A percentile compares a stretch with the other conserved stretches of the same genome.
These are phyloP conservation scores for Trichophyton equinum DNA, from an alignment of 2,329 filamentous ascomycete genomes.

Conservation along the genomic window DNA sequence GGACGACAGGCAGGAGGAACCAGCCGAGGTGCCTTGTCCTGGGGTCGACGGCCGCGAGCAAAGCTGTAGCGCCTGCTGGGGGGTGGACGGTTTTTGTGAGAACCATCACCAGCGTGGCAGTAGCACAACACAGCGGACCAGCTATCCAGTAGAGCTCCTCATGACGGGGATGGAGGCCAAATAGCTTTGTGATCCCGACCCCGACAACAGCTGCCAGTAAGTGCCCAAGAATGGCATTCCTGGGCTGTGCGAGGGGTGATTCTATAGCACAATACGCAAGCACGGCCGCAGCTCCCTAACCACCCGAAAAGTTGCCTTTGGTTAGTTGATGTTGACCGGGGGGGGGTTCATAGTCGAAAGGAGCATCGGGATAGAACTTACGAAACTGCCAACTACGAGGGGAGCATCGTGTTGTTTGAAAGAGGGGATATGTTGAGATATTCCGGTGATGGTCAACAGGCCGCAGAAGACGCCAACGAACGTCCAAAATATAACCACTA, in stretches of 20 bases:
- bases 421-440: conserved; percentile 42
- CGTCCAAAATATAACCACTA: conserved; percentile 50
- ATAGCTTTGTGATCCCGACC: conserved; percentile 52
- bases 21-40: conserved; percentile 49
- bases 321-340: background rate
- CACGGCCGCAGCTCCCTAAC: conserved; percentile 60
- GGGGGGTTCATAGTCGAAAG: background rate
- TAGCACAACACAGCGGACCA: conserved; percentile 52
- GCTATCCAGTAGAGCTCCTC: conserved; percentile 50
- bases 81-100: conserved; percentile 62
- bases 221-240: conserved; percentile 57
- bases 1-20: conserved; percentile 51
- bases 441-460: conserved; percentile 47
- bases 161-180: conserved; percentile 39
- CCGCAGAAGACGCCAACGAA: conserved; percentile 53
- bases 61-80: conserved; percentile 60
- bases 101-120: conserved; percentile 52
- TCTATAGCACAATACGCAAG: conserved; percentile 61
- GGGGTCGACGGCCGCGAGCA: conserved; percentile 52
- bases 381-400: conserved; percentile 57
- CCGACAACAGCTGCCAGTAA: conserved; percentile 49
- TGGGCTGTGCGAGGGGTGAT: conserved; percentile 59
- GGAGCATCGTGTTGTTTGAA: conserved; percentile 44
- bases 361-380: conserved; percentile 32
- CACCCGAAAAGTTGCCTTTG: background rate